Evolutionary conservation across 164 flowering plant species (phyloP).

Genomic region (Tetrastigma voinierianum): DNA sequence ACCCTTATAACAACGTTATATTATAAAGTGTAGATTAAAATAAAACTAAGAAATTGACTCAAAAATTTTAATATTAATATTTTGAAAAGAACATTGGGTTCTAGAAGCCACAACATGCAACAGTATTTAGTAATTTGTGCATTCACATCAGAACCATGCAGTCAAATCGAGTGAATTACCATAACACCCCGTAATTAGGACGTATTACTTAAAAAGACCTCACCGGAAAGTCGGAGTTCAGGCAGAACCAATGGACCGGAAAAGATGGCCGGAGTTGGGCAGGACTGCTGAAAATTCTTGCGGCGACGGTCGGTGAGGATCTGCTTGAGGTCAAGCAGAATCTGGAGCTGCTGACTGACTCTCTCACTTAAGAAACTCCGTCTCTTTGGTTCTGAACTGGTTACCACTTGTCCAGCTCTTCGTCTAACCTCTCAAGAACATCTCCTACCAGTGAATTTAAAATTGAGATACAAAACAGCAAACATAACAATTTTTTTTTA

Average conservation of each 20-base stretch:
- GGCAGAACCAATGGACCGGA: conserved; percentile 44
- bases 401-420: conserved; percentile 81
- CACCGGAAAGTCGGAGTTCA: conserved; percentile 52
- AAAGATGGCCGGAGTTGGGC: conserved; percentile 13
- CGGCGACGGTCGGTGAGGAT: conserved; percentile 52
- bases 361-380: conserved; percentile 74
- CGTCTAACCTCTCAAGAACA: conserved; percentile 65
- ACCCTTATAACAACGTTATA: too few relatives aligned
- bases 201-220: conserved; percentile 1
- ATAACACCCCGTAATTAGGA: not conserved
- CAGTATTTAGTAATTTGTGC: too few relatives aligned
- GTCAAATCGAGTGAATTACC: too few relatives aligned
- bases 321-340: conserved; percentile 61
- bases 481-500: too few relatives aligned
- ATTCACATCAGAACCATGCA: too few relatives aligned
- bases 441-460: too few relatives aligned
- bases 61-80: too few relatives aligned
- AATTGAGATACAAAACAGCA: not conserved
- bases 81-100: too few relatives aligned
- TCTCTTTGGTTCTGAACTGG: conserved; percentile 54
- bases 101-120: too few relatives aligned
- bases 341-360: conserved; percentile 75
- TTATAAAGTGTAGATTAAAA: too few relatives aligned
- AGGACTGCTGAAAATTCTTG: conserved; percentile 21
- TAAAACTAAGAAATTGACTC: too few relatives aligned